Evolutionary conservation across 1,284 basidiomycete genomes (phyloP).

Genomic region (Ganoderma multipileum): DNA sequence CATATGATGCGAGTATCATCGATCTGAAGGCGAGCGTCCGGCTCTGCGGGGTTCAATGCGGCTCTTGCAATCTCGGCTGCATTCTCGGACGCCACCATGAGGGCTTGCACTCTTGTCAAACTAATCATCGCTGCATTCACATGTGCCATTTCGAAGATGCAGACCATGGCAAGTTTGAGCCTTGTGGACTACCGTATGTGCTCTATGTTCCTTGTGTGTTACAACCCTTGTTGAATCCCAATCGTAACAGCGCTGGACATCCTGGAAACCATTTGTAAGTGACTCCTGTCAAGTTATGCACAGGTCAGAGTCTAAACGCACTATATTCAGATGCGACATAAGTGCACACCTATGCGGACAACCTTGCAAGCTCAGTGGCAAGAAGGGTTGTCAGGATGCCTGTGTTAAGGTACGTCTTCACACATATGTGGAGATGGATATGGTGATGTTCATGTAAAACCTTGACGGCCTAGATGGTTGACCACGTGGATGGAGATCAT

Average conservation of each 20-base stretch:
- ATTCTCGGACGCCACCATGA: slow-evolving; percentile 52
- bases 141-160: slow-evolving; percentile 52
- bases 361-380: slow-evolving; percentile 49
- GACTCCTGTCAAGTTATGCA: not conserved
- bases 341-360: slow-evolving; percentile 59
- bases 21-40: slow-evolving; percentile 54
- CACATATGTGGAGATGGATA: no score
- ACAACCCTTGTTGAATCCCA: not conserved
- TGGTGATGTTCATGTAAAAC: not conserved
- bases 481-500: slow-evolving; percentile 55
- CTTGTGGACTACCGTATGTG: slow-evolving; percentile 55
- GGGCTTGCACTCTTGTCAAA: slow-evolving; percentile 54
- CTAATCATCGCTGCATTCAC: slow-evolving; percentile 52
- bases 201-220: not conserved
- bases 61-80: slow-evolving; percentile 55
- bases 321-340: slow-evolving; percentile 50
- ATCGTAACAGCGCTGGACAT: slow-evolving; percentile 57
- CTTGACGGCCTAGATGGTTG: slow-evolving; percentile 43
- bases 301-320: not conserved
- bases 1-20: slow-evolving; percentile 48
- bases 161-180: slow-evolving; percentile 38
- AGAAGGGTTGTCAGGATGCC: slow-evolving; percentile 52
- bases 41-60: slow-evolving; percentile 56
- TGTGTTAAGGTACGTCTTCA: slow-evolving; percentile 53
- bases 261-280: slow-evolving; percentile 57